Percentiles rank a stretch among this genome's conserved stretches.
phyloP scores from a whole-genome alignment of 176 grass and related monocot species.

The Bolboschoenus planiculmis region DNA sequence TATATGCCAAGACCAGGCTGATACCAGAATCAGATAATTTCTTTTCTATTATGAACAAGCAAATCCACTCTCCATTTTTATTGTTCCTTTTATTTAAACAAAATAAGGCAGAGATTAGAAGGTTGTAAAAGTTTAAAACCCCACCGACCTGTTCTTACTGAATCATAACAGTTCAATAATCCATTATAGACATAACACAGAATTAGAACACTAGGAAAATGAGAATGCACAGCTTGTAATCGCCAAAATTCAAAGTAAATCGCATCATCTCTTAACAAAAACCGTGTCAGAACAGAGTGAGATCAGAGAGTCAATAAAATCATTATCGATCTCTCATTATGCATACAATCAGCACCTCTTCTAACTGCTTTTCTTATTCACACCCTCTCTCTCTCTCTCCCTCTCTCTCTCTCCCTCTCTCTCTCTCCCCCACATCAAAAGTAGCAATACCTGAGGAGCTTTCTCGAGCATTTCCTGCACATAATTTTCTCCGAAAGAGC shows the following conservation, averaged over 20 bases:
- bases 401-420: not conserved
- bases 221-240: not conserved
- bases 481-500: slow-evolving; percentile 93
- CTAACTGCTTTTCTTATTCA: not conserved
- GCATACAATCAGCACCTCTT: not conserved
- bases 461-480: slow-evolving; percentile 92
- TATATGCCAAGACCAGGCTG: not conserved
- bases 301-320: too few relatives aligned
- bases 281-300: not conserved
- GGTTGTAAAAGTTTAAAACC: not conserved
- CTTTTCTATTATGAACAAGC: not conserved
- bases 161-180: not conserved
- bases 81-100: not conserved
- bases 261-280: not conserved
- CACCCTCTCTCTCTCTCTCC: not conserved
- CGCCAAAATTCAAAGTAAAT: not conserved
- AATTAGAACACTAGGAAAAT: not conserved
- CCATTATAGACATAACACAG: not conserved
- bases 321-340: too few relatives aligned
- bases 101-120: not conserved
- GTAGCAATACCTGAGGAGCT: slow-evolving; percentile 49
- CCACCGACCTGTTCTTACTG: not conserved
- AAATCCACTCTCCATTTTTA: not conserved
- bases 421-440: not conserved
- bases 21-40: not conserved